Evolutionary conservation across 2,329 filamentous ascomycete species (phyloP), one percentile per base, ranked within the genome.

Genomic region (Pezicula neosporulosa): DNA sequence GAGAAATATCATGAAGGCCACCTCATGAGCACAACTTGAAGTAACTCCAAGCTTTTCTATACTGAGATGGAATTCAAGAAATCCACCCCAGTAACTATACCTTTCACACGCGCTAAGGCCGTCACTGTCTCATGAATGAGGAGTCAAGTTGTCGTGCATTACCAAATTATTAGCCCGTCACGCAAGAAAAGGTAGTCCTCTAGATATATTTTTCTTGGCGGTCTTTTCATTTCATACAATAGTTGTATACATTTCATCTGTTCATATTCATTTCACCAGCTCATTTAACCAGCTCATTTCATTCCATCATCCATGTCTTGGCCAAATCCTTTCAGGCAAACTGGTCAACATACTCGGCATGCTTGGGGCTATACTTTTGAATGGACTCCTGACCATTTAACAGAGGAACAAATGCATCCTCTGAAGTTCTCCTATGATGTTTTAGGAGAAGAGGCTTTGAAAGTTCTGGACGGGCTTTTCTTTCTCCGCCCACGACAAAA

Each of bases 321-420:
- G 54, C 46, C 52, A 21, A 60, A 58, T 49, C 56, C 54, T 6
- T 62, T 61, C 35, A 49, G 48, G 37, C 48, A 48, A 19, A 50
- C 51, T 12, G 59, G 62, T 51, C 53, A 58, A 46, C 60, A 62
- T 35, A 43, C 47, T 4, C 30, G 51, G 18, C 33, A 27, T 37
- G 48, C 48, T 56, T 90, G 85, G 82, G 85, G 81, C 18, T 80
- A 89, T 62, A 78, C 75, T 6, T 91, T 92, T 64, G 78, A 84
- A 59, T 85, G 86, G 76, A 88, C 86, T 1, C 66, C 77, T 6
- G 68, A 83, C 3, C 89, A 93, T 65, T 70, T 81, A 16, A 81
- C 79, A 2, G 68, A 73, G 6, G 77, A 85, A 49, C 72, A 89
- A 60, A 70, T 85, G 37, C 68, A 78, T 49, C 80, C 78, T 3